Evolutionary conservation across 768 basidiomycete genomes (phyloP), one percentile per base, ranked within the genome.

Genomic region (Boletus subcaerulescens): DNA sequence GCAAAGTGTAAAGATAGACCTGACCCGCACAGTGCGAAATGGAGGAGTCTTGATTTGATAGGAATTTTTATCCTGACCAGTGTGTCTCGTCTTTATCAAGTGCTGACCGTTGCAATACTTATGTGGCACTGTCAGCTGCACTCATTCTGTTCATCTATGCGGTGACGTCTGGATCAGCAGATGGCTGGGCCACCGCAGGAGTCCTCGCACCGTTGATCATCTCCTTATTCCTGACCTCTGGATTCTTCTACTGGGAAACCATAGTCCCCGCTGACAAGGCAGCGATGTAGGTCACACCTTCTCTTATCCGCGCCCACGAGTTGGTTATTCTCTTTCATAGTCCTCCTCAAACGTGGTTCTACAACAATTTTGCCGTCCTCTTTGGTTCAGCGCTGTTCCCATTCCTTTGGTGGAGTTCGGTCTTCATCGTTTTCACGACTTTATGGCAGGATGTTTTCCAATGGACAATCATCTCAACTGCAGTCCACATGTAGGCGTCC

Each of bases 161-260:
- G 3, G 62, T 77, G n/a, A 79, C 75, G 0, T 72, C 74, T 32
- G 81, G 79, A 20, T 75, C 83, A 7, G 71, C 73, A 17, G 66
- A 64, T 47, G 81, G 83, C 18, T 85, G 84, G 84, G 64, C 61
- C 6, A 65, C 73, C 1, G 73, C 78, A 5, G 56, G 64, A 15
- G 79, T 82, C 50, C 64, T 84, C 45, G 70, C 66, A 5, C 76
- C 80, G 1, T 67, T 85, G 38, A 62, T 80, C 17, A 59, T 83
- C 31, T 77, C 81, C 3, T 60, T 80, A 52, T 29, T 75, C 8
- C 56, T 79, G 12, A 60, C 68, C 35, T 58, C 65, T 22, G 65
- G 49, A 0, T 85, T 85, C 71, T 80, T 85, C 67, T 67, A 73
- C 45, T 83, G 77, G 75, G 81, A 84, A 58, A 65, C 73, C 7